A percentile compares a stretch with the other conserved stretches of the same genome.
phyloP scores from a whole-genome alignment of 192 early-diverging fungal genomes.

The Irineochytrium annulatum region DNA sequence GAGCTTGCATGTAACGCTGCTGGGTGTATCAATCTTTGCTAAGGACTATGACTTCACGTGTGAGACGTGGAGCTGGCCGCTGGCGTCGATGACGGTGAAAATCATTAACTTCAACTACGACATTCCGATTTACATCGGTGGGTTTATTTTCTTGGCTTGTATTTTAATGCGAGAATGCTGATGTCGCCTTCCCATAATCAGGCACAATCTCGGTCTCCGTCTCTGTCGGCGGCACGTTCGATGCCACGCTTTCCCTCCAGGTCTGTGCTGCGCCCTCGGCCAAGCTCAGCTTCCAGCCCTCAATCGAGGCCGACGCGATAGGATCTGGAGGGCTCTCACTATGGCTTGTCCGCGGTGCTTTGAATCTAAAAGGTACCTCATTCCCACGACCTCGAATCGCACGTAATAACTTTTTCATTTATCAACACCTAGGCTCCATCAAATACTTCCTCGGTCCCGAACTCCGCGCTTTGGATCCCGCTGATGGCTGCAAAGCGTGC shows the following conservation, averaged over 20 bases:
- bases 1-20: neutral
- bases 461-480: neutral
- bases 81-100: neutral
- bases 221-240: neutral
- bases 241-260: neutral
- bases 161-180: too few relatives aligned
- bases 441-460: neutral
- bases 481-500: neutral
- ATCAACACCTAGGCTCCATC: too few relatives aligned
- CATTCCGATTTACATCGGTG: neutral
- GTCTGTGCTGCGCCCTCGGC: neutral
- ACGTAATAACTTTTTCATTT: too few relatives aligned
- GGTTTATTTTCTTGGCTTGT: too few relatives aligned
- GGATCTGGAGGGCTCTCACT: neutral
- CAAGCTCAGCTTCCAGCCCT: neutral
- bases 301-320: neutral
- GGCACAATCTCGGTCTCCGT: neutral
- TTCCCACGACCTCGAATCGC: too few relatives aligned
- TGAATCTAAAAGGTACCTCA: neutral
- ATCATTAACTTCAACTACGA: conserved; percentile 1
- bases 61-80: neutral
- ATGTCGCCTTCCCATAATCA: too few relatives aligned
- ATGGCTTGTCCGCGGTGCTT: neutral
- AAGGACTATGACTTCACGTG: neutral
- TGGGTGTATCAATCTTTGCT: neutral